Evolutionary conservation across 805 yeast species (phyloP).

Genomic region (Saccharomycopsis lassenensis): DNA sequence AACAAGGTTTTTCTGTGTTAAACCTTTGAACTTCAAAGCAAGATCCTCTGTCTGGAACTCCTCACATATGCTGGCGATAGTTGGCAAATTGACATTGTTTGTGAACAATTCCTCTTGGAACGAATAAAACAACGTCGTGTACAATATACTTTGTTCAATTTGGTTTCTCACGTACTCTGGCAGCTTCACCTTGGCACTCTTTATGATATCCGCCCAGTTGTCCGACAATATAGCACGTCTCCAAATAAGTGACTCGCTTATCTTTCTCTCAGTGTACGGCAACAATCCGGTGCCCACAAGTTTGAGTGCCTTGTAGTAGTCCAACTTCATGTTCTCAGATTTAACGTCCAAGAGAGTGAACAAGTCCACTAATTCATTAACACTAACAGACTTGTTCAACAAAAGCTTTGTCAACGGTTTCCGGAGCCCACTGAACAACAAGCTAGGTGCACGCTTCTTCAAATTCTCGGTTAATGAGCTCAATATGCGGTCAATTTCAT

Average conservation of each 20-base stretch:
- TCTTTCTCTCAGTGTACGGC: constrained; percentile 23
- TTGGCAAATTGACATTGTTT: constrained; percentile 24
- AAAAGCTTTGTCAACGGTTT: constrained; percentile 25
- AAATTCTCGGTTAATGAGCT: constrained; percentile 22
- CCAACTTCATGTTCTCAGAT: constrained; percentile 21
- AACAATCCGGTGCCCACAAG: constrained; percentile 31
- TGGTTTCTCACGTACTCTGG: constrained; percentile 32
- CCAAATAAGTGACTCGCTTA: constrained; percentile 40
- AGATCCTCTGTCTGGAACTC: constrained; percentile 11
- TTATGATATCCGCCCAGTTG: constrained; percentile 35
- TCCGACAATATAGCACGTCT: constrained; percentile 44
- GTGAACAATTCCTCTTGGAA: constrained; percentile 27
- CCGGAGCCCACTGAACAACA: constrained; percentile 17
- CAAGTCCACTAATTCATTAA: constrained; percentile 39
- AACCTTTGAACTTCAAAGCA: constrained; percentile 20
- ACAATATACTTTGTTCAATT: constrained; percentile 34
- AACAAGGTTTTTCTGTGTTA: constrained; percentile 16
- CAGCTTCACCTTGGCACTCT: constrained; percentile 27
- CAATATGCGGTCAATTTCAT: constrained; percentile 20
- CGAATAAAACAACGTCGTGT: constrained; percentile 30
- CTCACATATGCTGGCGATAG: constrained; percentile 10
- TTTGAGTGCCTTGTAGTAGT: constrained; percentile 38
- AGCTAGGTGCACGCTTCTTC: constrained; percentile 15
- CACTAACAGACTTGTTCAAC: constrained; percentile 29
- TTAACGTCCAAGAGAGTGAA: constrained; percentile 35